A percentile compares a stretch with the other conserved stretches of the same genome.
Evolutionary conservation across 2,329 filamentous ascomycete genomes (phyloP).

Genomic region (Phialophora chinensis): DNA sequence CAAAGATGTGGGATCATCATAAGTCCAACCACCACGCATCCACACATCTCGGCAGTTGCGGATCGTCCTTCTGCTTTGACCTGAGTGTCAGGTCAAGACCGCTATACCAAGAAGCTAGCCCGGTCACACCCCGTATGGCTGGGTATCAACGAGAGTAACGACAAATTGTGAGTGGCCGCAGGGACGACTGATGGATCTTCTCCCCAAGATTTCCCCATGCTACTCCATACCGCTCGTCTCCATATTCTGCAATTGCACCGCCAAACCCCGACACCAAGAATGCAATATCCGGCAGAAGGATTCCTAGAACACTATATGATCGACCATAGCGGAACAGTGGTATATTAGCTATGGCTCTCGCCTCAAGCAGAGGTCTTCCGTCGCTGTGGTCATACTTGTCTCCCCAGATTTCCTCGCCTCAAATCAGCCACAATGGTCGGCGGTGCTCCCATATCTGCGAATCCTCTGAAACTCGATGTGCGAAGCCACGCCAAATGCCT

Average conservation of each 20-base stretch:
- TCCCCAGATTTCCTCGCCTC: not conserved
- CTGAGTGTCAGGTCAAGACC: not conserved
- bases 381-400: not conserved
- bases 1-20: slow-evolving; percentile 16
- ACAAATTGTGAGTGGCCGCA: not conserved
- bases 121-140: slow-evolving; percentile 19
- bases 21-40: slow-evolving; percentile 2
- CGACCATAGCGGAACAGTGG: not conserved
- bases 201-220: slow-evolving; percentile 16
- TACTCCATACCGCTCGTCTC: not conserved
- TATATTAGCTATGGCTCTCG: not conserved
- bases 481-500: slow-evolving; percentile 52
- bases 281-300: slow-evolving; percentile 1
- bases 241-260: not conserved
- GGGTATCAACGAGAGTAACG: not conserved
- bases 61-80: slow-evolving; percentile 5
- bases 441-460: slow-evolving; percentile 29
- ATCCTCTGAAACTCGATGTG: slow-evolving; percentile 34
- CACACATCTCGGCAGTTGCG: slow-evolving; percentile 22
- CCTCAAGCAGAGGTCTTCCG: not conserved
- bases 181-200: not conserved
- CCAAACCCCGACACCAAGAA: not conserved
- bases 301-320: not conserved
- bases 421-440: slow-evolving; percentile 22
- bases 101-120: slow-evolving; percentile 25